Conservation (phyloP, 2,329 filamentous ascomycete genomes). For the Fusarium sulawesiense region DNA sequence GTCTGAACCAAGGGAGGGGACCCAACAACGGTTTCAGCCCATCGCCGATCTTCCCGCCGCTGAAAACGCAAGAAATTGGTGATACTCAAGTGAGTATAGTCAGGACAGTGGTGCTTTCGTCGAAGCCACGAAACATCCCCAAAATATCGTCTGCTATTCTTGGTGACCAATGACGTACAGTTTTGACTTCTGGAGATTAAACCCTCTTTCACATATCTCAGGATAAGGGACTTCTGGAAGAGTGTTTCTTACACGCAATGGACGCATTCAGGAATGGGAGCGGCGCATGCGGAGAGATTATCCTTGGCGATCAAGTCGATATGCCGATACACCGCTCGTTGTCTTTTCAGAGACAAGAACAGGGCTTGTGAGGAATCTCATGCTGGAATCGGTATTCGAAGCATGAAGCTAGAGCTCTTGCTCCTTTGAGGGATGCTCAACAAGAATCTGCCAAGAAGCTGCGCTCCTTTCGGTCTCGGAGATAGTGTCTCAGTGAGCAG, state of each 20-base stretch:
- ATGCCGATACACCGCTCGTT: neutral
- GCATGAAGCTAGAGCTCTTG: neutral
- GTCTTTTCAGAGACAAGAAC: neutral
- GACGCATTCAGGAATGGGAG: conserved; percentile 30
- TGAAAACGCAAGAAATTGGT: conserved; percentile 10
- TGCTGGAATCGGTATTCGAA: neutral
- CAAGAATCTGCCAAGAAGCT: conserved; percentile 4
- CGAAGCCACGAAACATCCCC: conserved; percentile 17
- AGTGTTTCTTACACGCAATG: conserved; percentile 10
- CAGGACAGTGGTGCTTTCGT: conserved; percentile 5
- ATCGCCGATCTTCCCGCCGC: conserved; percentile 4
- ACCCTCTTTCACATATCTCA: conserved; percentile 13
- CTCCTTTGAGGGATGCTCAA: conserved; percentile 30
- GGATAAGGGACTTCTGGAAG: conserved; percentile 1
- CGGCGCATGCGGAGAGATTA: conserved; percentile 21
- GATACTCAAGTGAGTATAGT: conserved; percentile 26
- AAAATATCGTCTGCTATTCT: conserved; percentile 9
- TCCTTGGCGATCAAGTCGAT: conserved; percentile 10
- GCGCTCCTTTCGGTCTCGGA: neutral
- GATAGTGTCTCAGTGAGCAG: conserved; percentile 27
- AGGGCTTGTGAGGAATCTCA: neutral
- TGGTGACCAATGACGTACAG: conserved; percentile 29
- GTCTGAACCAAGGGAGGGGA: conserved; percentile 1
- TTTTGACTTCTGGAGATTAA: neutral
- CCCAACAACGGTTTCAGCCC: neutral